Base-by-base conservation (phyloP, 768 basidiomycete species). In the Leccinum obscurum region DNA sequence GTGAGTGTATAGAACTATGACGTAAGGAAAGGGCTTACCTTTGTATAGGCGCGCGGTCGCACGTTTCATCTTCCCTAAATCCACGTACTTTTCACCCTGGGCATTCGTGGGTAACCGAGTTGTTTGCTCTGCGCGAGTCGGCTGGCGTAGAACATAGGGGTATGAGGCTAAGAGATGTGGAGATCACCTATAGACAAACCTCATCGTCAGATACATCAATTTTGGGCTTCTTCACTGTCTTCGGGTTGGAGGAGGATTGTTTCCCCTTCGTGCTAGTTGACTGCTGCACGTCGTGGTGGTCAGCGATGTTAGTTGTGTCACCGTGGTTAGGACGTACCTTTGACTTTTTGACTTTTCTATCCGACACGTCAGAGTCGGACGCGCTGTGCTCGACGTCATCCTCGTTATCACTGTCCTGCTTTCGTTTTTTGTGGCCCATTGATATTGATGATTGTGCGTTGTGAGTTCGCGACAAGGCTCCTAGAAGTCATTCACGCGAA, bases 41-140 rank as follows among this genome's bases (percentile, higher is more conserved):
- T 82, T 82, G 74, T 82, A 82, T 64, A 51, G 56, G 14, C 76
- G 73, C 3, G 90, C 84, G 2, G 86, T 81, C 3, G 78, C 88
- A 6, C 88, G 85, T 71, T 81, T 86, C 69, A 85, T 89, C 74
- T 87, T 90, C 4, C 90, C 89, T 14, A 92, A 67, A 34, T 89
- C 85, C 46, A 91, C 68, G 61, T 83, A 92, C 56, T 68, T 71
- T 4, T 82, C 79, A 14, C 76, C 73, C 20, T 75, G 72, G 0
- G 63, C 34, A 10, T 62, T 70, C 56, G 64, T 66, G 55, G 58
- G 46, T 49, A 68, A 56, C 17, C 55, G 59, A 35, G 4, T 17
- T 61, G 55, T 7, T 52, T 51, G 41, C 30, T 54, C 55, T 20
- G 52, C 60, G 26, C 14, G 64, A 52, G 64, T 39, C 8, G 61